Percentiles rank a stretch among this genome's conserved stretches.
phyloP scores from a whole-genome alignment of 169 alveolate species.

The Eimeria zaria region DNA sequence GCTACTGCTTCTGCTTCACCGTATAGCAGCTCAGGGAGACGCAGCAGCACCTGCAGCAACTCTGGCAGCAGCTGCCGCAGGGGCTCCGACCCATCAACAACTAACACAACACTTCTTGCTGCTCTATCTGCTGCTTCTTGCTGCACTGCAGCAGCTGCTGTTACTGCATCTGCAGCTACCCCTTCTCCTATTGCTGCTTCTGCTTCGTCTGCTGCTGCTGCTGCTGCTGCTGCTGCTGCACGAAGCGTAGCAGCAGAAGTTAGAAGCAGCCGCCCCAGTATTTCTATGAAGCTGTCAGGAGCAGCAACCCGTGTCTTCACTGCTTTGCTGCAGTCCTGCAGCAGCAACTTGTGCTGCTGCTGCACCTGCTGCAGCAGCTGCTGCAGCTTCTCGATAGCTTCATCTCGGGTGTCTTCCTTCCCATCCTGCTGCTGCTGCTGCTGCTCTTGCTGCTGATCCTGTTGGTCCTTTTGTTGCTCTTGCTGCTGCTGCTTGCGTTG shows the following conservation, averaged over 20 bases:
- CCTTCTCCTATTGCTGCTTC: too few species aligned
- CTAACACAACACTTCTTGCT: constrained; percentile 32
- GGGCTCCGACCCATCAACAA: constrained; percentile 45
- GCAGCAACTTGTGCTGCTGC: constrained; percentile 47
- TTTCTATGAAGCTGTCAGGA: constrained; percentile 3
- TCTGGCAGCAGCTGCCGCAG: constrained; percentile 76
- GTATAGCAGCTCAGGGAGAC: constrained; percentile 74
- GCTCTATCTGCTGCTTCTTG: constrained; percentile 18
- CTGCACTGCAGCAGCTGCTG: constrained; percentile 61
- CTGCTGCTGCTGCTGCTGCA: constrained; percentile 14
- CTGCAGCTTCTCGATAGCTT: neutral
- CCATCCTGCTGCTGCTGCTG: too few species aligned
- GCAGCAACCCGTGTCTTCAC: neutral
- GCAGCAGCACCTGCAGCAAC: constrained; percentile 79
- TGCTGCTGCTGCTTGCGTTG: too few species aligned
- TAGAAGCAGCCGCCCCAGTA: neutral
- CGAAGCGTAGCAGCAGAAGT: constrained; percentile 5
- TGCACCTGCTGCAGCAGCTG: constrained; percentile 49
- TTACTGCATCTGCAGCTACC: neutral
- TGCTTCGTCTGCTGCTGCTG: constrained; percentile 23
- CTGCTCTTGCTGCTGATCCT: too few species aligned
- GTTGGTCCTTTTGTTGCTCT: too few species aligned
- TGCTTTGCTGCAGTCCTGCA: constrained; percentile 6
- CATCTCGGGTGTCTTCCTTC: neutral
- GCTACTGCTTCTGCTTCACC: too few species aligned